Conservation (phyloP, 208 protist genomes). For the Leishmania amazonensis region DNA sequence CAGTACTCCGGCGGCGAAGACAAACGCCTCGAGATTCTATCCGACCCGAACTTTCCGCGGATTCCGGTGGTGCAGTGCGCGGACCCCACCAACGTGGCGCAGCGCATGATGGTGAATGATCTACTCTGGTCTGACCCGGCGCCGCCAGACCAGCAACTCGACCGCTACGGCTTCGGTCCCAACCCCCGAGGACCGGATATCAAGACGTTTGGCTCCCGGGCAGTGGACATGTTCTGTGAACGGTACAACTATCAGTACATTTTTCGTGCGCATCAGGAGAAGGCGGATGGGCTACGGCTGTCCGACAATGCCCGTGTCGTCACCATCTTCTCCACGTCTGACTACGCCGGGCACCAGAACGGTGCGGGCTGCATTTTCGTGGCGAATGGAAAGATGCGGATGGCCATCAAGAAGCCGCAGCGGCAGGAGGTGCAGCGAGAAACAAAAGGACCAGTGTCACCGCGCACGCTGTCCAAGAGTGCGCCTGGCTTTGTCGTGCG, state of each 20-base stretch:
- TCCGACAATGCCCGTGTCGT: conserved; percentile 91
- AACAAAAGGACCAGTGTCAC: conserved; percentile 65
- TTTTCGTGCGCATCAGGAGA: conserved; percentile 94
- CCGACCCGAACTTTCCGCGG: conserved; percentile 83
- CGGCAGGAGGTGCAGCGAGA: conserved; percentile 62
- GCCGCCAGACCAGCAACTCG: conserved; percentile 78
- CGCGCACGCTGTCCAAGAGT: conserved; percentile 67
- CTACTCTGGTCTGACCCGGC: conserved; percentile 91
- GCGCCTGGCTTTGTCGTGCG: conserved; percentile 68
- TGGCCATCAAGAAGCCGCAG: conserved; percentile 92
- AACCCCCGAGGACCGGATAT: conserved; percentile 89
- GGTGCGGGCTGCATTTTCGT: conserved; percentile 89
- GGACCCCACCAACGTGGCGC: conserved; percentile 79
- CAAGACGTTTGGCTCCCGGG: conserved; percentile 87
- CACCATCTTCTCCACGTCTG: conserved; percentile 93
- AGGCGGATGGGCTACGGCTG: conserved; percentile 89
- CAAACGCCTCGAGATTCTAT: conserved; percentile 83
- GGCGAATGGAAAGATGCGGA: conserved; percentile 82
- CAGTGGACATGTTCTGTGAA: conserved; percentile 93
- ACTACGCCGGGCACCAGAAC: conserved; percentile 93
- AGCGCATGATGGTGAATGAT: conserved; percentile 93
- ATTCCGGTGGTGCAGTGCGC: conserved; percentile 87
- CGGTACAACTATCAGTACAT: conserved; percentile 94
- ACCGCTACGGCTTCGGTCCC: conserved; percentile 90
- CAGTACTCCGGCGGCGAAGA: conserved; percentile 90